A percentile compares a stretch with the other conserved stretches of the same genome.
Conservation (phyloP, 1,284 basidiomycete genomes). For the Sanguinoderma infundibulare region DNA sequence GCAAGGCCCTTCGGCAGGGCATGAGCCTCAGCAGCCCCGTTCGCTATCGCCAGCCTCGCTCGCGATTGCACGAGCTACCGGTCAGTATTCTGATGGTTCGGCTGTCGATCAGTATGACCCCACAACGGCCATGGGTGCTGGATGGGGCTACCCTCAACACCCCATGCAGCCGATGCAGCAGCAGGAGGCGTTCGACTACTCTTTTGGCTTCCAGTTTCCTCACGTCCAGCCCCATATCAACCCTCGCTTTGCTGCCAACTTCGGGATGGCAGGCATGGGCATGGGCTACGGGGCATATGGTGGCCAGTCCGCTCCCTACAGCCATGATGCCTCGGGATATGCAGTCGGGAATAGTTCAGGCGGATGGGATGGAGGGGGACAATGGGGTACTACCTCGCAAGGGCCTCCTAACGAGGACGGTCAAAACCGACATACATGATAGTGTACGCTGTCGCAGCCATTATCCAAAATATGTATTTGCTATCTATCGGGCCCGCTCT, state of each 20-base stretch:
- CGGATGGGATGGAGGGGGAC: slow-evolving; percentile 9
- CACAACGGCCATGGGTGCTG: slow-evolving; percentile 10
- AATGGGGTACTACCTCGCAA: slow-evolving; percentile 11
- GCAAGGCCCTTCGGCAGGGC: slow-evolving; percentile 25
- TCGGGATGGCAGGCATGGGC: slow-evolving; percentile 26
- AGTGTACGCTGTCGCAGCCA: background rate
- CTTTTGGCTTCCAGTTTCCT: slow-evolving; percentile 38
- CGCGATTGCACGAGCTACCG: slow-evolving; percentile 51
- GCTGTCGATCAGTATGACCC: slow-evolving; percentile 11
- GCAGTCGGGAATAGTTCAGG: slow-evolving; percentile 6
- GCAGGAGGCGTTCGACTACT: slow-evolving; percentile 27
- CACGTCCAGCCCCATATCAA: slow-evolving; percentile 83
- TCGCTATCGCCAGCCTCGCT: slow-evolving; percentile 50
- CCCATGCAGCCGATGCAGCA: slow-evolving; percentile 27
- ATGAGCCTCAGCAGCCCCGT: slow-evolving; percentile 37
- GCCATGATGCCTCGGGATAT: slow-evolving; percentile 17
- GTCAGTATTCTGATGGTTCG: slow-evolving; percentile 41
- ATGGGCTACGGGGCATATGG: slow-evolving; percentile 24
- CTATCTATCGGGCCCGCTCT: slow-evolving; percentile 4
- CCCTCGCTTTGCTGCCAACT: slow-evolving; percentile 65
- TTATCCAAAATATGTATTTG: background rate
- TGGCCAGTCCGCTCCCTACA: slow-evolving; percentile 19
- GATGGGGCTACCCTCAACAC: slow-evolving; percentile 30
- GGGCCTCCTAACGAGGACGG: background rate
- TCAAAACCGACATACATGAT: slow-evolving; percentile 1